Evolutionary conservation across 1,284 basidiomycete genomes (phyloP).

Genomic region (Grifola frondosa): DNA sequence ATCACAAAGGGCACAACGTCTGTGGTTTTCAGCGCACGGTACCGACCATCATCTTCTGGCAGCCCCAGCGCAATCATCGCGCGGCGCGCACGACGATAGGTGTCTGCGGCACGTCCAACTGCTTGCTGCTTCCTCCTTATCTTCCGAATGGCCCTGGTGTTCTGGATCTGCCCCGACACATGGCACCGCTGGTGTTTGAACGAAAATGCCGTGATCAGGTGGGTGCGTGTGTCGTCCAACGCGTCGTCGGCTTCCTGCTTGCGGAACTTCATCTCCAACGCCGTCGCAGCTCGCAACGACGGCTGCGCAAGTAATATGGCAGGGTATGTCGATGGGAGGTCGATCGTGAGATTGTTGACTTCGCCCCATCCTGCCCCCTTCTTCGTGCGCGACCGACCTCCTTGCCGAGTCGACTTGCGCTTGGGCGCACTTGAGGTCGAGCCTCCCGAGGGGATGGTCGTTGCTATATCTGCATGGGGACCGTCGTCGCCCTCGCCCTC

Average conservation of each 20-base stretch:
- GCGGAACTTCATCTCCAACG: constrained; percentile 1
- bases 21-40: background rate
- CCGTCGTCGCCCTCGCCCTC: too few relatives aligned
- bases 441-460: too few relatives aligned
- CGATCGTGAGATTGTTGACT: too few relatives aligned
- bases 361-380: too few relatives aligned
- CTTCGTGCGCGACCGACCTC: too few relatives aligned
- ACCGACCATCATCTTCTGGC: background rate
- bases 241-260: constrained; percentile 5
- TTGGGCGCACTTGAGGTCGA: too few relatives aligned
- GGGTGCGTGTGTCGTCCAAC: background rate
- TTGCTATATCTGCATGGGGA: too few relatives aligned
- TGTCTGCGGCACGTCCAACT: background rate
- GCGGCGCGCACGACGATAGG: background rate
- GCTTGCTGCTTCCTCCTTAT: background rate
- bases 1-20: constrained; percentile 5
- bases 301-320: too few relatives aligned
- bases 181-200: too few relatives aligned
- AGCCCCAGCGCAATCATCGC: constrained; percentile 2
- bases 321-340: too few relatives aligned
- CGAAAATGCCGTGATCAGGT: constrained; percentile 3
- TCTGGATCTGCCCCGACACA: background rate
- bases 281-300: too few relatives aligned
- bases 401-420: too few relatives aligned
- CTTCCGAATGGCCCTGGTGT: background rate